Percentiles rank a stretch among this genome's conserved stretches.
phyloP scores from a whole-genome alignment of 345 rosid genomes.

The Angophora floribunda region DNA sequence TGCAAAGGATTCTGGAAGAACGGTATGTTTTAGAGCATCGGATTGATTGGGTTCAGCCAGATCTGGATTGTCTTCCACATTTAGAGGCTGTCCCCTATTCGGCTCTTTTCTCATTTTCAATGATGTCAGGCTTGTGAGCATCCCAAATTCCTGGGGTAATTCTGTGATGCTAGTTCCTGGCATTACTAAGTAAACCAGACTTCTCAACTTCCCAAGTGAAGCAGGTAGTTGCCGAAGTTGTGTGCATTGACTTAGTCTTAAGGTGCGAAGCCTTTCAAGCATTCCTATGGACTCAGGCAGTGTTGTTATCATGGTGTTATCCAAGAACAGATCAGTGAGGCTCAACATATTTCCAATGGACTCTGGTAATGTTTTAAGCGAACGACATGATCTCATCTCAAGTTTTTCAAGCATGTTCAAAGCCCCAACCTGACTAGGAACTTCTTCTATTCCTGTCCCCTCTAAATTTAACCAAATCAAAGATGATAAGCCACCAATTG shows the following conservation, averaged over 20 bases:
- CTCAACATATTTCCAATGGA: slow-evolving; percentile 22
- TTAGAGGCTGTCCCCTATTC: not conserved
- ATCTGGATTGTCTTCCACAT: not conserved
- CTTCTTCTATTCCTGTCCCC: slow-evolving; percentile 7
- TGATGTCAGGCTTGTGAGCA: slow-evolving; percentile 23
- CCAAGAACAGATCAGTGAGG: slow-evolving; percentile 17
- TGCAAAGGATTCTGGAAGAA: slow-evolving; percentile 24
- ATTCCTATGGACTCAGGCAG: slow-evolving; percentile 42
- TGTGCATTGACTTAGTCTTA: slow-evolving; percentile 19
- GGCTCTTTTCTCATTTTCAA: slow-evolving; percentile 32
- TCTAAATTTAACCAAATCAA: slow-evolving; percentile 6
- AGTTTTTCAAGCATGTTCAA: slow-evolving; percentile 33
- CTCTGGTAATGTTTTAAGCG: slow-evolving; percentile 21
- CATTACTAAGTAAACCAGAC: slow-evolving; percentile 24
- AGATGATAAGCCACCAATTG: slow-evolving; percentile 27
- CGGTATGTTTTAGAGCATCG: not conserved
- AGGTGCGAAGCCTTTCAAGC: slow-evolving; percentile 25
- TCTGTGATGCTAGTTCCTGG: slow-evolving; percentile 25
- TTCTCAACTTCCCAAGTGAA: slow-evolving; percentile 28
- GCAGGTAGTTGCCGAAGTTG: slow-evolving; percentile 30
- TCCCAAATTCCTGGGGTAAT: slow-evolving; percentile 33
- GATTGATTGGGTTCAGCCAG: not conserved
- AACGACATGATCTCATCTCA: slow-evolving; percentile 4
- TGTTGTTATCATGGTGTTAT: slow-evolving; percentile 8
- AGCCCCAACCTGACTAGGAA: slow-evolving; percentile 28